Evolutionary conservation across 2,329 filamentous ascomycete species (phyloP).

Genomic region (Chaetomiaceae sp.): DNA sequence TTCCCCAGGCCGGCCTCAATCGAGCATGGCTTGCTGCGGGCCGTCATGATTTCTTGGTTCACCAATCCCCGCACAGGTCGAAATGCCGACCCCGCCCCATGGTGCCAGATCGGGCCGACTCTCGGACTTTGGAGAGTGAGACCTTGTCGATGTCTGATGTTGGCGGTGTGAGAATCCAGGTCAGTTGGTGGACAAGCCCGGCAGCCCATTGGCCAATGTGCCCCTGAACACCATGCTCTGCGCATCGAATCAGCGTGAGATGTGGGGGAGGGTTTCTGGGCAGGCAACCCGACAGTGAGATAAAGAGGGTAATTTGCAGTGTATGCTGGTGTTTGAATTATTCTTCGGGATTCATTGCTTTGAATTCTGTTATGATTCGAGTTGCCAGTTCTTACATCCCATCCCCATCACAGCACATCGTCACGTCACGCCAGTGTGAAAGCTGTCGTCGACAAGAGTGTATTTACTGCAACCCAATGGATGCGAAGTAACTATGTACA

Average conservation of each 20-base stretch:
- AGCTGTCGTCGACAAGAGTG: background rate
- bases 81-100: conserved; percentile 9
- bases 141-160: background rate
- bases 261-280: too few relatives aligned
- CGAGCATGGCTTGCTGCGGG: background rate
- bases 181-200: background rate
- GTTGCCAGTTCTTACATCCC: too few relatives aligned
- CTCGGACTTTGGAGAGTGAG: background rate
- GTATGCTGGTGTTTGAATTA: too few relatives aligned
- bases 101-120: background rate
- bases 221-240: too few relatives aligned
- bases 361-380: too few relatives aligned
- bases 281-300: too few relatives aligned
- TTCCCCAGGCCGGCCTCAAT: background rate
- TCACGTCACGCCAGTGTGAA: background rate
- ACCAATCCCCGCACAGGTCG: background rate
- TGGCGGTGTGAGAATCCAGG: too few relatives aligned
- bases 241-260: too few relatives aligned
- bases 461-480: conserved; percentile 5
- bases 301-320: too few relatives aligned
- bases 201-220: too few relatives aligned
- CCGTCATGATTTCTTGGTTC: background rate
- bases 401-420: background rate
- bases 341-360: too few relatives aligned
- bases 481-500: conserved; percentile 17